A percentile compares a stretch with the other conserved stretches of the same genome.
Conservation (phyloP, 371 early-diverging fungal species). For the Rhizomucor miehei region DNA sequence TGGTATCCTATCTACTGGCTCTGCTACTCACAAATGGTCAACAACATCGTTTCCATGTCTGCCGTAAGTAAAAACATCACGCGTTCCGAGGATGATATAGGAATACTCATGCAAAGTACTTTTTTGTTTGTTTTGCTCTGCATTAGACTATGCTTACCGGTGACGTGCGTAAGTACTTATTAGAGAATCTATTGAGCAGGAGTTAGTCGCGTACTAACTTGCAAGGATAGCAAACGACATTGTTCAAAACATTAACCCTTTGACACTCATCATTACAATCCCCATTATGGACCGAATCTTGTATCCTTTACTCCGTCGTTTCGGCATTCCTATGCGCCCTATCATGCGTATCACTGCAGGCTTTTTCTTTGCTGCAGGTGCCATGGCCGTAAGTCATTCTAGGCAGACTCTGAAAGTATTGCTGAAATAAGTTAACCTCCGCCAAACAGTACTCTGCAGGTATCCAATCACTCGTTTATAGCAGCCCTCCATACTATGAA, state of each 20-base stretch:
- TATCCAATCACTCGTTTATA: constrained; percentile 69
- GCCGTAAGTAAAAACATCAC: constrained; percentile 13
- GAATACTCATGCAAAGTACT: neutral
- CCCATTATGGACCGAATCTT: constrained; percentile 61
- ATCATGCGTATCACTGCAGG: constrained; percentile 71
- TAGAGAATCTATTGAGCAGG: neutral
- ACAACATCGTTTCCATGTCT: constrained; percentile 70
- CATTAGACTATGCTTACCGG: constrained; percentile 56
- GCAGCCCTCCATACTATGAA: constrained; percentile 24
- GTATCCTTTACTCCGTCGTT: constrained; percentile 67
- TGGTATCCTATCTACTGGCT: constrained; percentile 76
- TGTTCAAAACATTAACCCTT: constrained; percentile 64
- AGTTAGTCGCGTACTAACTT: neutral
- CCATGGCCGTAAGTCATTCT: constrained; percentile 42
- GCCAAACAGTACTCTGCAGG: constrained; percentile 57
- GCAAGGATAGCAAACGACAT: constrained; percentile 39
- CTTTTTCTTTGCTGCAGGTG: constrained; percentile 60
- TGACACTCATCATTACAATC: constrained; percentile 67
- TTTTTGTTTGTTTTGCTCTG: neutral
- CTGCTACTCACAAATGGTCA: constrained; percentile 67
- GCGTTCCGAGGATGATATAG: neutral
- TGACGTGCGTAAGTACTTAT: constrained; percentile 34
- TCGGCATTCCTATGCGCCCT: constrained; percentile 64
- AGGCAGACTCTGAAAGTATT: neutral
- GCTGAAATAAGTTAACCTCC: neutral